These are phyloP conservation scores for Drechslerella dactyloides DNA, from an alignment of 2,329 filamentous ascomycete genomes.

Conservation along the genomic window DNA sequence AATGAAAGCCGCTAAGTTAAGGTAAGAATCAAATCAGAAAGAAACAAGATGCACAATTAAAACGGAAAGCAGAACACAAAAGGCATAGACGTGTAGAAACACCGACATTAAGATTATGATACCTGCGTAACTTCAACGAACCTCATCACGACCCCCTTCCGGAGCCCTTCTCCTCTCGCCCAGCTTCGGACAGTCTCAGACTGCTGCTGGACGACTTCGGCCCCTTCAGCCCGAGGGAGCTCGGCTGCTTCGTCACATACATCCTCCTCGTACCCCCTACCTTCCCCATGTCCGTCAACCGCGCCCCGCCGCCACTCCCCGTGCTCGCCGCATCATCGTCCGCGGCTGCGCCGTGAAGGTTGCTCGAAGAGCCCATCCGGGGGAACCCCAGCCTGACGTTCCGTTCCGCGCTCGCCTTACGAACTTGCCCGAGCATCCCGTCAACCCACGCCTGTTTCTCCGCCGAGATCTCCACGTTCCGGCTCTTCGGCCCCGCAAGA, in stretches of 20 bases:
- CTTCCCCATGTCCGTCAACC: conserved; percentile 40
- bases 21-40: neutral
- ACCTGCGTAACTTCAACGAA: too few relatives aligned
- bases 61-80: conserved; percentile 24
- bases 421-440: conserved; percentile 79
- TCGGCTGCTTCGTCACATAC: conserved; percentile 38
- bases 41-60: neutral
- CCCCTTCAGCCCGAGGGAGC: conserved; percentile 28
- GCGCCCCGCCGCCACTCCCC: conserved; percentile 20
- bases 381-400: conserved; percentile 29
- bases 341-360: conserved; percentile 16
- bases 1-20: conserved; percentile 1
- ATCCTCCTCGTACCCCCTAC: conserved; percentile 46
- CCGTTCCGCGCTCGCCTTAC: conserved; percentile 69
- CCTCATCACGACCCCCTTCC: conserved; percentile 9
- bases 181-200: conserved; percentile 21
- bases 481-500: conserved; percentile 72
- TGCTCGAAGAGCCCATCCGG: conserved; percentile 22
- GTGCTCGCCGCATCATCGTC: conserved; percentile 27
- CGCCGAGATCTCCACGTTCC: conserved; percentile 70
- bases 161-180: conserved; percentile 13
- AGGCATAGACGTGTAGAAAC: conserved; percentile 13
- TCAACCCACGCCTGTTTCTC: conserved; percentile 82
- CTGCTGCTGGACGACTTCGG: conserved; percentile 36
- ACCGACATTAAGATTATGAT: conserved; percentile 13